Base-by-base conservation (phyloP, 208 protist species). In the Trypanosoma grayi region DNA sequence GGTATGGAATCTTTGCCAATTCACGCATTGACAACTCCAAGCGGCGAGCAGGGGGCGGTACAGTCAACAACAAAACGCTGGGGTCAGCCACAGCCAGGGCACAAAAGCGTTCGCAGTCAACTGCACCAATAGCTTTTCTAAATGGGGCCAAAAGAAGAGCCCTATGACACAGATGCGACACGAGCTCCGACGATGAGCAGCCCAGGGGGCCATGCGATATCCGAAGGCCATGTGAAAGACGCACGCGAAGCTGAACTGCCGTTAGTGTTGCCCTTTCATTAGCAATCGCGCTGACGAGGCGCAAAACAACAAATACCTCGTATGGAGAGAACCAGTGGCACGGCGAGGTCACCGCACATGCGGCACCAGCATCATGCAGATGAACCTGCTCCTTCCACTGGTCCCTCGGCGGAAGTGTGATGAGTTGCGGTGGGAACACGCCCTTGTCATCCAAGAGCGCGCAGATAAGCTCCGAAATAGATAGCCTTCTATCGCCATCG, bases 381-480 rank as follows among this genome's bases (percentile, higher is more conserved):
- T 46, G 54, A 2, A 1, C 36, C 25, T 28, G 28, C 28, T 36
- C 30, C 27, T 16, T n/a, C 2, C 4, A 2, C n/a, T n/a, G n/a
- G 24, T 22, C n/a, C 24, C 34, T 60, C 27, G 27, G 27, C 27
- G 25, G 27, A 60, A 37, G 40, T 0, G 27, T 8, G 24, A 67
- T 45, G 5, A 67, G 40, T 25, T 46, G 27, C 18, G 9, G 22
- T 24, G 54, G 63, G 27, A 70, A 27, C 30, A 63, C 63, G 10
- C 52, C 52, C 6, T 54, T 22, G 10, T 70, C 41, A 14, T 56
- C 55, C 41, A 64, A 53, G 24, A 62, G 43, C 13, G 63, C 45
- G 30, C 53, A 24, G 11, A 70, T 60, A 22, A 70, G 63, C 34
- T 70, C 55, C 4, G 63, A 70, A 13, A 47, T 13, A 0, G 31